Conservation (phyloP, 2,329 filamentous ascomycete genomes). For the Fusarium liriodendri region DNA sequence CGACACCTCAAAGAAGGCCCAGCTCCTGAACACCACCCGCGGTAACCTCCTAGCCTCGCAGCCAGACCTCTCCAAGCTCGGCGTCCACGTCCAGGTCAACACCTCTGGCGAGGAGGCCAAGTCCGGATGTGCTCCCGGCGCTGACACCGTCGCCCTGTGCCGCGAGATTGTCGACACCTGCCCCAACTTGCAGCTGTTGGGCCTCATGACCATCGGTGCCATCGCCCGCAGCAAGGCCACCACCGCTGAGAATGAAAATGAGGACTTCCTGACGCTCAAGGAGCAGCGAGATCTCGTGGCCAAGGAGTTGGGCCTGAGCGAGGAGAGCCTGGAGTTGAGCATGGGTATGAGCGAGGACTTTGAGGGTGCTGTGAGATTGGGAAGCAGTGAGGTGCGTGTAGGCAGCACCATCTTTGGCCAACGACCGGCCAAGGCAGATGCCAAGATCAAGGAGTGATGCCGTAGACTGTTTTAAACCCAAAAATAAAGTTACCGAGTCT, state of each 20-base stretch:
- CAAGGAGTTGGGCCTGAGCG: conserved; percentile 57
- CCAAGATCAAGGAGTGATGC: conserved; percentile 69
- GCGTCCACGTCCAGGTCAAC: conserved; percentile 93
- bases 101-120: conserved; percentile 91
- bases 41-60: conserved; percentile 62
- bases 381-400: conserved; percentile 89
- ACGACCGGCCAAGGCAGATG: conserved; percentile 82
- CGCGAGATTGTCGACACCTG: conserved; percentile 76
- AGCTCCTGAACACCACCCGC: conserved; percentile 81
- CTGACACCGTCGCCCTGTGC: conserved; percentile 73
- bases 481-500: neutral
- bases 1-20: conserved; percentile 88
- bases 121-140: conserved; percentile 79
- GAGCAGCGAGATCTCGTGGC: conserved; percentile 78
- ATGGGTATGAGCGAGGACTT: conserved; percentile 99
- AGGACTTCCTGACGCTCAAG: conserved; percentile 81
- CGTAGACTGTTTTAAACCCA: neutral
- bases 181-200: conserved; percentile 78
- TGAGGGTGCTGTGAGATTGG: conserved; percentile 84
- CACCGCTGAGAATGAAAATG: conserved; percentile 83
- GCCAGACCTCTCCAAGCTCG: conserved; percentile 61
- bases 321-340: conserved; percentile 81
- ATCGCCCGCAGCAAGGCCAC: conserved; percentile 85
- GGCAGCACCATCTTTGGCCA: conserved; percentile 95
- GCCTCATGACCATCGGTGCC: conserved; percentile 97